Base-by-base conservation (phyloP, 2,329 filamentous ascomycete genomes). In the Chrysoporthe cubensis region DNA sequence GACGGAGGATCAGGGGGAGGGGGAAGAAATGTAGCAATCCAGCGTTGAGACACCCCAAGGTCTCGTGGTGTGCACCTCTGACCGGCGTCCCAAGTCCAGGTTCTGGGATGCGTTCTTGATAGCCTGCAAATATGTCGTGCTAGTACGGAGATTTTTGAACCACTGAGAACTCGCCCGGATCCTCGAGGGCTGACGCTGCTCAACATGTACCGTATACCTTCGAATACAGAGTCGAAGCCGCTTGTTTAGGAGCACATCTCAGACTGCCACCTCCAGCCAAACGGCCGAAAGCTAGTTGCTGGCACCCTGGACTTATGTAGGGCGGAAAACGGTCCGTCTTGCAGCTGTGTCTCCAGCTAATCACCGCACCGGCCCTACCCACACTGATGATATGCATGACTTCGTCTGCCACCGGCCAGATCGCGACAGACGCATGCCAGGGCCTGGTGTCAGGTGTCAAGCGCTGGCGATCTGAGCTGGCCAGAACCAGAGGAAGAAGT, bases 241-340 rank as follows among this genome's bases (percentile, higher is more conserved):
- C 65, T 42, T 18, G 21, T 60, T 64, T 48, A 62, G 67, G 46
- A 54, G 57, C 56, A 50, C 44, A 54, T 58, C 44, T 37, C 56
- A 60, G 32, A 50, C 21, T 61, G 40, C 46, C 63, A 42, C 54
- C 60, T 44, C 56, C 64, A 34, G 63, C 59, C 60, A 43, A 46
- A 42, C 57, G 62, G 66, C 66, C 54, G 48, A 67, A 52, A 62
- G 62, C 60, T 18, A 64, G 54, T 57, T 57, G 54, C 43, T 37
- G 60, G 65, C 64, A 61, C 40, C 56, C 65, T 32, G 42, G 64
- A 54, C 50, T 66, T 74, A 75, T 76, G 73, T 75, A 75, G 74
- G 74, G 76, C 76, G 76, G 76, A 77, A 77, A 77, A 76, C 76
- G 76, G 76, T 77, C 76, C 77, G 77, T 69, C 69, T 62, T 76